Evolutionary conservation across 2,329 filamentous ascomycete species (phyloP), one percentile per base, ranked within the genome.

Genomic region (Penicillium polonicum): DNA sequence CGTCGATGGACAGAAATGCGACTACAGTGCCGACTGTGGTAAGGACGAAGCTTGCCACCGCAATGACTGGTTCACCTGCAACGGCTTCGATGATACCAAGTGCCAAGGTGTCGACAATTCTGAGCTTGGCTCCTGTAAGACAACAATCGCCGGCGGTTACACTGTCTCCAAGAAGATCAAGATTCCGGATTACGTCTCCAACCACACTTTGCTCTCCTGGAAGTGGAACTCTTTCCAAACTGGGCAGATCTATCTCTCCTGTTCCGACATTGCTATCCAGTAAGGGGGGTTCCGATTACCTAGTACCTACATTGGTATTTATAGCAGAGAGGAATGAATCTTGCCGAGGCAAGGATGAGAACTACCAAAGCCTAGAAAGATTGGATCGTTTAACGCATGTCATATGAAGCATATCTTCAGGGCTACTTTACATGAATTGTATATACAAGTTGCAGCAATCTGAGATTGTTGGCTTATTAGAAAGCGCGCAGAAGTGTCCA

Each of bases 221-320:
- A 78, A 79, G 56, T 84, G 81, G 82, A 83, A 84, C 69, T 78
- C 80, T 0, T 83, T 78, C 68, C 80, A 84, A 70, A 83, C 82
- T 0, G 73, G 74, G 0, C 82, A 84, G 69, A 74, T 83, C 8
- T 84, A 83, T 63, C 72, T 83, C 4, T 78, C 74, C 4, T 84
- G 82, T 60, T 80, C 82, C 2, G 81, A 83, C 62, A 82, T 83
- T 55, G 76, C 79, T 15, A 81, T 83, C 25, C 15, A 55, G 43
- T 55, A 27, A 49, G 25, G 3, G n/a, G 8, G 5, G 21, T 8
- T 0, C 12, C 1, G 4, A 21, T 21, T 21, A 9, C n/a, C 43
- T 19, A 7, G 17, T 31, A 31, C 4, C n/a, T 21, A 4, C 6
- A 19, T 3, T 9, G 10, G 43, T 31, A 45, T 21, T 15, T 9